Evolutionary conservation across 192 early-diverging fungal species (phyloP), one percentile per base, ranked within the genome.

Genomic region (Coemansia sp.): DNA sequence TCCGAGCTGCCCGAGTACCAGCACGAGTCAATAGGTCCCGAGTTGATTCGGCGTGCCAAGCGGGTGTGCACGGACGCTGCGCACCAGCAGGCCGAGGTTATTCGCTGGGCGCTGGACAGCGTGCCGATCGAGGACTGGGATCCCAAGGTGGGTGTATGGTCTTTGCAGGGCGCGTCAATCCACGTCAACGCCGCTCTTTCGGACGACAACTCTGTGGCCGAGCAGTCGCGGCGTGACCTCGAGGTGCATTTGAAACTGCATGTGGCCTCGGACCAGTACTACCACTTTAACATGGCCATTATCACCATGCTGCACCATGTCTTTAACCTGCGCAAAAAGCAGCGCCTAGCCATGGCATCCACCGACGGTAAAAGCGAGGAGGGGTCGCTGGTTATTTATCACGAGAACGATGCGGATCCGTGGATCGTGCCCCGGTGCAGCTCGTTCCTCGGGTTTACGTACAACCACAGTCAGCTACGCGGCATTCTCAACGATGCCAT

Each of bases 251-350:
- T 80, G 39, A 74, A 68, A 39, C 61, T 80, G 35, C 78, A 80
- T 35, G 72, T 80, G 18, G 68, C 68, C 12, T 67, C 78, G 14
- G 78, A 75, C 61, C 63, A 80, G 65, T 75, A 71, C 58, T 80
- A 80, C 57, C 72, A 80, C 56, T 80, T 74, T 53, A 80, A 80
- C 62, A 80, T 80, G 78, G 72, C 71, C 18, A 74, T 80, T 3
- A 74, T 80, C 17, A 80, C 78, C 2, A 75, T 80, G 68, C 78
- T 80, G 40, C 78, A 80, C 60, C 72, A 69, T 29, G 65, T 80
- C 10, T 74, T 74, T 52, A 71, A 80, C 42, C 64, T 80, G 42
- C 72, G 78, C 56, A 69, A 70, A 35, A 61, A 67, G 63, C 70
- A 79, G 41, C 62, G 76, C 10, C 43, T 78, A 12, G 67, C 63